phyloP scores from a whole-genome alignment of 768 basidiomycete species.

The Pleurotus tuoliensis region DNA sequence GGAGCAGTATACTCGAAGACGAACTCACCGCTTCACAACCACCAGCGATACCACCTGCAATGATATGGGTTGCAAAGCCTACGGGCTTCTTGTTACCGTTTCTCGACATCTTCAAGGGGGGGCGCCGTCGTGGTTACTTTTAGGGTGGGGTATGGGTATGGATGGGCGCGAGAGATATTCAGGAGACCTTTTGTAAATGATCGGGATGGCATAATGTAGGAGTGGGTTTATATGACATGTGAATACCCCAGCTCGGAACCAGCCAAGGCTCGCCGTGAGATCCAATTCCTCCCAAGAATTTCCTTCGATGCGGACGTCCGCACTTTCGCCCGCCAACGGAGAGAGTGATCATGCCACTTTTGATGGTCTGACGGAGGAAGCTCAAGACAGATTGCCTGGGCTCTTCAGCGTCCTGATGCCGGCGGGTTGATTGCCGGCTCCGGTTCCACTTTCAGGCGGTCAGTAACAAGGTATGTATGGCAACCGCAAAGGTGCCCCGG shows the following conservation, averaged over 20 bases:
- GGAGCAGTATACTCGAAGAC: background rate
- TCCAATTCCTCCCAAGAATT: background rate
- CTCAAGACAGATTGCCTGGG: no score
- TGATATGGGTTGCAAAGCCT: slow-evolving; percentile 85
- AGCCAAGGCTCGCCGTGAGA: slow-evolving; percentile 7
- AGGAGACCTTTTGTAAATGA: background rate
- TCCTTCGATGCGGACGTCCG: background rate
- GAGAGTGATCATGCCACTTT: background rate
- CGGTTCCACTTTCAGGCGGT: no score
- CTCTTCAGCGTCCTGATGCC: no score
- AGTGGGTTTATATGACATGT: slow-evolving; percentile 3
- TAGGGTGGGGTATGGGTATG: background rate
- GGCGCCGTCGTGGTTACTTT: background rate
- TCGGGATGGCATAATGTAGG: slow-evolving; percentile 3
- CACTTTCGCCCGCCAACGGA: slow-evolving; percentile 3
- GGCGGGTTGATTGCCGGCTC: no score
- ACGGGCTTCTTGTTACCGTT: slow-evolving; percentile 69
- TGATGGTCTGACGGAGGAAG: background rate
- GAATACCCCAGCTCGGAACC: background rate
- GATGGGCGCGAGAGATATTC: background rate
- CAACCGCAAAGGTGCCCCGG: no score
- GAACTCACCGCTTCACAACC: slow-evolving; percentile 82
- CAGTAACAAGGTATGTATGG: no score
- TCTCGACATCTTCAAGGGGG: slow-evolving; percentile 40
- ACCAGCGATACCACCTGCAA: slow-evolving; percentile 92